Conservation (phyloP, 2,329 filamentous ascomycete species). For the Xylariomycetidae sp. region DNA sequence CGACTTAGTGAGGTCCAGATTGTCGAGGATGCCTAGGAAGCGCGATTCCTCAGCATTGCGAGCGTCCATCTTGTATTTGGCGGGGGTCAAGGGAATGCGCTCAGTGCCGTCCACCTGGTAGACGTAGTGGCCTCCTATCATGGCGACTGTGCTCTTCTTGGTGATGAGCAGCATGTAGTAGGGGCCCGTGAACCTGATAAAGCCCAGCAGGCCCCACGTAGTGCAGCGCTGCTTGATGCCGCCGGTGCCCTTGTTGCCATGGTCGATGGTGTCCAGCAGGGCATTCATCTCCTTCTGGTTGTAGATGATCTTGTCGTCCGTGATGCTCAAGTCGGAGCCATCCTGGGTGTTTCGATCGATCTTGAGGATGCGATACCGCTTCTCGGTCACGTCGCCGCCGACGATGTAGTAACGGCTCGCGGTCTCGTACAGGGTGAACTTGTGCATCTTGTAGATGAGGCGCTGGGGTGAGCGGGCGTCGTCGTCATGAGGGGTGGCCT, state of each 20-base stretch:
- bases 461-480: conserved; percentile 25
- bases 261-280: conserved; percentile 88
- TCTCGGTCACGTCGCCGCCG: conserved; percentile 84
- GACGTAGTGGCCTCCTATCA: conserved; percentile 92
- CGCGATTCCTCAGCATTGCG: conserved; percentile 81
- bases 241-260: conserved; percentile 86
- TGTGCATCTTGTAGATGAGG: conserved; percentile 70
- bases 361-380: conserved; percentile 84
- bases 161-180: conserved; percentile 98
- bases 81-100: conserved; percentile 76
- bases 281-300: conserved; percentile 87
- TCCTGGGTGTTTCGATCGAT: conserved; percentile 85
- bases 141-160: conserved; percentile 90
- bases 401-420: conserved; percentile 90
- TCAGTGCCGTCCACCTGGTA: conserved; percentile 95
- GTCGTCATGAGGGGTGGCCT: conserved; percentile 19
- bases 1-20: conserved; percentile 80
- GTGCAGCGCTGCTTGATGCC: conserved; percentile 85
- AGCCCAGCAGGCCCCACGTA: conserved; percentile 89
- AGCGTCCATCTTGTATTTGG: conserved; percentile 69
- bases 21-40: conserved; percentile 82
- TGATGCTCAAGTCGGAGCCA: conserved; percentile 70
- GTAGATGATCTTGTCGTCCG: conserved; percentile 93
- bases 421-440: conserved; percentile 96
- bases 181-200: conserved; percentile 90